Conservation (phyloP, 768 basidiomycete genomes). For the Hericium coralloides region DNA sequence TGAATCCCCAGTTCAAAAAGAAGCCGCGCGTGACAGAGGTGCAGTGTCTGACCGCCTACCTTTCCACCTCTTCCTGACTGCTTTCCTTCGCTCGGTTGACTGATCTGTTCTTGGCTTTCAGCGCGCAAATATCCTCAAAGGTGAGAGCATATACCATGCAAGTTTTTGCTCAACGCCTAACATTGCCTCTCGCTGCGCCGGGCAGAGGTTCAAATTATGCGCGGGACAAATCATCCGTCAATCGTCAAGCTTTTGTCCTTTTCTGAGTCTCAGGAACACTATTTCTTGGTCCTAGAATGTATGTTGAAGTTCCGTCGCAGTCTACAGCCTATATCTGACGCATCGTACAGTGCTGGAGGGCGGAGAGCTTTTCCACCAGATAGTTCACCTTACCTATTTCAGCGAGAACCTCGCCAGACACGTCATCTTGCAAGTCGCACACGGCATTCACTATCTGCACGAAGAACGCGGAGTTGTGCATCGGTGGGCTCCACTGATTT, state of each 20-base stretch:
- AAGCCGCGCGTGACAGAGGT: slow-evolving; percentile 98
- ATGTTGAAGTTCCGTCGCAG: slow-evolving; percentile 21
- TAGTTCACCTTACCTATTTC: slow-evolving; percentile 98
- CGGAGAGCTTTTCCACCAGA: slow-evolving; percentile 97
- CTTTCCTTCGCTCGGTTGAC: slow-evolving; percentile 9
- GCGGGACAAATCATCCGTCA: slow-evolving; percentile 83
- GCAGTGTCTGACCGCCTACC: slow-evolving; percentile 27
- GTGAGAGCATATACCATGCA: slow-evolving; percentile 25
- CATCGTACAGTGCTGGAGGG: slow-evolving; percentile 78
- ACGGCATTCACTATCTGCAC: slow-evolving; percentile 91
- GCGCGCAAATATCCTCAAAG: slow-evolving; percentile 98
- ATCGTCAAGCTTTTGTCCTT: slow-evolving; percentile 90
- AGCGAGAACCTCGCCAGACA: slow-evolving; percentile 95
- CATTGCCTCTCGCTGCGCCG: not conserved
- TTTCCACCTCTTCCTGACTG: slow-evolving; percentile 13
- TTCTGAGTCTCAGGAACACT: slow-evolving; percentile 87
- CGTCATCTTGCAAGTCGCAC: slow-evolving; percentile 92
- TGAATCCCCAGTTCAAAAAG: slow-evolving; percentile 92
- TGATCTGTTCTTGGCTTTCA: slow-evolving; percentile 28
- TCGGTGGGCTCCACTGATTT: slow-evolving; percentile 34
- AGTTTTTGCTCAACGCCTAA: not conserved
- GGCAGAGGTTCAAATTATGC: slow-evolving; percentile 98
- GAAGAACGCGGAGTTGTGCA: slow-evolving; percentile 98
- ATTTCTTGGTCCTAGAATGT: slow-evolving; percentile 91
- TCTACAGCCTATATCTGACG: no score